Conservation (phyloP, 164 flowering plant genomes). For the Malania oleifera region DNA sequence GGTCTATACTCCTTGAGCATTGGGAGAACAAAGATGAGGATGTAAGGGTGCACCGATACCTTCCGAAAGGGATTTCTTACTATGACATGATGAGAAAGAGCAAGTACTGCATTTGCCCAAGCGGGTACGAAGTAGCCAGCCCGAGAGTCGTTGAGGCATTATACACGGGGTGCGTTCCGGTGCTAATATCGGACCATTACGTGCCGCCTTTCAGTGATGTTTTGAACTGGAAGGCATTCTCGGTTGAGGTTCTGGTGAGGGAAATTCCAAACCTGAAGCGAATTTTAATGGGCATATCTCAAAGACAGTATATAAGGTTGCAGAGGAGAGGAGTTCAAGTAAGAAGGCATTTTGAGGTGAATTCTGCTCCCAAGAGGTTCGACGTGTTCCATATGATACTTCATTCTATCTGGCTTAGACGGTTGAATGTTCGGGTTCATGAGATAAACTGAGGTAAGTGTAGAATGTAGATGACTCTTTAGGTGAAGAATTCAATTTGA, state of each 20-base stretch:
- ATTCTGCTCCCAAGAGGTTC: slow-evolving; percentile 49
- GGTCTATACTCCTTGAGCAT: slow-evolving; percentile 53
- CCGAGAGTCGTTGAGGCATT: slow-evolving; percentile 66
- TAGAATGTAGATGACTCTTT: too few species aligned
- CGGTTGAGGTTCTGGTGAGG: slow-evolving; percentile 35
- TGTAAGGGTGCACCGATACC: slow-evolving; percentile 44
- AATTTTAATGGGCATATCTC: slow-evolving; percentile 33
- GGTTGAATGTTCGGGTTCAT: slow-evolving; percentile 38
- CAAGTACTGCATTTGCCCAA: slow-evolving; percentile 62
- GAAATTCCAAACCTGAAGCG: slow-evolving; percentile 50
- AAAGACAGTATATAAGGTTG: slow-evolving; percentile 45
- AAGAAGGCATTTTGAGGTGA: slow-evolving; percentile 48
- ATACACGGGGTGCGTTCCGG: slow-evolving; percentile 66
- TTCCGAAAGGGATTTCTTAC: slow-evolving; percentile 49
- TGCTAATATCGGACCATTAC: slow-evolving; percentile 53
- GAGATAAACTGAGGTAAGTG: neutral
- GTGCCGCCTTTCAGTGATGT: slow-evolving; percentile 65
- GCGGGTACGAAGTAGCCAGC: slow-evolving; percentile 76
- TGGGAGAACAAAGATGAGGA: slow-evolving; percentile 62
- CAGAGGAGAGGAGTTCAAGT: slow-evolving; percentile 42
- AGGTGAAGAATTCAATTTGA: too few species aligned
- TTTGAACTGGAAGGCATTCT: slow-evolving; percentile 54
- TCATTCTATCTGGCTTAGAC: slow-evolving; percentile 59
- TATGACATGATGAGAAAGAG: slow-evolving; percentile 53
- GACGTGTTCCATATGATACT: slow-evolving; percentile 62